A percentile compares a stretch with the other conserved stretches of the same genome.
These are phyloP conservation scores for Jimgerdemannia lactiflua DNA, from an alignment of 192 early-diverging fungal genomes.

Conservation along the genomic window DNA sequence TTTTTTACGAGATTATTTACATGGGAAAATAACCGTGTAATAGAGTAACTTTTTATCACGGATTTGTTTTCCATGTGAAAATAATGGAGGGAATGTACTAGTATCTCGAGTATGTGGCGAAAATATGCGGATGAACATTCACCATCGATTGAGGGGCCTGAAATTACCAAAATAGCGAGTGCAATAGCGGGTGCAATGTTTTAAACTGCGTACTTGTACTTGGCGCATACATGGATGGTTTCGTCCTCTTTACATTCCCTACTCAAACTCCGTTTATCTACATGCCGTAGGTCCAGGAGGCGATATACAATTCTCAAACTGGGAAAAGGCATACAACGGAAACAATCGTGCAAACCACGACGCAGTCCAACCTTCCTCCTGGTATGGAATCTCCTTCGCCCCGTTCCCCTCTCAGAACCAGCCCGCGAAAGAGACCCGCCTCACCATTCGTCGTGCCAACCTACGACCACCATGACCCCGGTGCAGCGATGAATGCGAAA, in stretches of 20 bases:
- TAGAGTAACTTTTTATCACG: neutral
- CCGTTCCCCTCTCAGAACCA: conserved; percentile 6
- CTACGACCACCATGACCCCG: conserved; percentile 10
- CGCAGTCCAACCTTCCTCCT: conserved; percentile 18
- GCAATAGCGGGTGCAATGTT: no score
- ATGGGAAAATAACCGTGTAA: no score
- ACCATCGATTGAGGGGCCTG: no score
- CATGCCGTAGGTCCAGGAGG: conserved; percentile 36
- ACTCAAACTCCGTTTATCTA: neutral
- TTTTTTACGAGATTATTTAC: neutral
- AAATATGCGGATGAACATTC: no score
- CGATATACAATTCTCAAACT: conserved; percentile 33
- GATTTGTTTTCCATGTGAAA: no score
- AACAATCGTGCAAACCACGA: conserved; percentile 5
- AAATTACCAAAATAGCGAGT: no score
- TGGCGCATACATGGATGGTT: no score
- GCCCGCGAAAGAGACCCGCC: conserved; percentile 17
- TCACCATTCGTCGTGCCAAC: conserved; percentile 8
- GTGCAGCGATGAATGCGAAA: conserved; percentile 7
- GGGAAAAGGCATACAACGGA: conserved; percentile 24
- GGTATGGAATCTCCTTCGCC: conserved; percentile 31
- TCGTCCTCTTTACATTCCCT: neutral
- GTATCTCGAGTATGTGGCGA: no score
- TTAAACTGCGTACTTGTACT: no score
- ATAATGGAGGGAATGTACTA: no score